Evolutionary conservation across 176 grass and related monocot species (phyloP), one percentile per base, ranked within the genome.

Genomic region (Pontederia paniculata): DNA sequence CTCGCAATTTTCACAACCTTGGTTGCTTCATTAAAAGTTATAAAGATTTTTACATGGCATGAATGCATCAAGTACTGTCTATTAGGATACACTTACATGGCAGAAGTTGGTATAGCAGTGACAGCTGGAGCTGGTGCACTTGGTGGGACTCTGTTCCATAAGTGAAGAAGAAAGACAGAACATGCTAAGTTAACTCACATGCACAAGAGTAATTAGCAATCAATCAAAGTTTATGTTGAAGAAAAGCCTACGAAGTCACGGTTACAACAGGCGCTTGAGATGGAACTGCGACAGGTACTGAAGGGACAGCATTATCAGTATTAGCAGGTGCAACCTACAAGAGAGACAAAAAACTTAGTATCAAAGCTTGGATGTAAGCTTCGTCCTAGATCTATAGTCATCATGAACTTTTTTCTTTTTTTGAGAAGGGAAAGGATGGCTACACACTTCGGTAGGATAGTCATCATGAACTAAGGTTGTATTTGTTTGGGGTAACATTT

Each of bases 71-170:
- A 25, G 12, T 10, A 56, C 21, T 1, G 20, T 55, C 12, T 70
- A 83, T 84, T 59, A 94, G 77, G 70, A 54, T 46, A 81, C 55
- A 42, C 59, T 66, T 65, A 81, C 78, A 52, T 37, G 28, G 74
- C 73, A 67, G 85, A 66, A 74, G 67, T 66, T 67, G 84, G 74
- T n/a, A 73, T 63, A 50, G 81, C 69, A 41, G 66, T 71, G 65
- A 70, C 75, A 78, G 58, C 62, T 78, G 85, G 66, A 71, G 66
- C 41, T 37, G 81, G 66, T 62, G 81, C 73, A 67, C 72, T 78
- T 70, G 55, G 50, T 66, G 82, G 76, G 70, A 72, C 62, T 50
- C 82, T 83, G 58, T 51, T 83, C 41, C 50, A 13, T 18, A 70
- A 25, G n/a, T 8, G 1, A 45, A 70, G 31, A 37, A 37, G 28